Conservation (phyloP, 2,329 filamentous ascomycete species). For the Fusarium coicis region DNA sequence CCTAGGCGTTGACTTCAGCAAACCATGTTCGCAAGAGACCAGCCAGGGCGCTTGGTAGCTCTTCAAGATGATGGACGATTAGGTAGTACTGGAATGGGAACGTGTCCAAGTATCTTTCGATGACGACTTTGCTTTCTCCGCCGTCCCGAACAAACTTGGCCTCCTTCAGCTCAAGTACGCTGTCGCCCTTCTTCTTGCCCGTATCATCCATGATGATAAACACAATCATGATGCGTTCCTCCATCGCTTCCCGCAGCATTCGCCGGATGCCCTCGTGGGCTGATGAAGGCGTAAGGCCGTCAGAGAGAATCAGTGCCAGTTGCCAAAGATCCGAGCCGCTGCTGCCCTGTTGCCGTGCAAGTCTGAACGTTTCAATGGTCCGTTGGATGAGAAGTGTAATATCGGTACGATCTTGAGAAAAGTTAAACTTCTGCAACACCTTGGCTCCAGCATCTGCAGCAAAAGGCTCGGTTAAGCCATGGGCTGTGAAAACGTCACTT, state of each 20-base stretch:
- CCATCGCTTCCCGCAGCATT: constrained; percentile 86
- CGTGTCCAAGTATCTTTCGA: constrained; percentile 90
- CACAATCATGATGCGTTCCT: constrained; percentile 96
- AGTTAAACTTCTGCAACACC: constrained; percentile 85
- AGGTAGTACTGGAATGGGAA: constrained; percentile 99
- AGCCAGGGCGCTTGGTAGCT: constrained; percentile 88
- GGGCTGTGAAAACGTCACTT: constrained; percentile 82
- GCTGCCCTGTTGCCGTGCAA: constrained; percentile 72
- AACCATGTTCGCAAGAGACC: constrained; percentile 96
- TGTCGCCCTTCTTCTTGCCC: constrained; percentile 61
- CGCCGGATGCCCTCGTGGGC: constrained; percentile 86
- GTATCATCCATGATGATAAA: constrained; percentile 92
- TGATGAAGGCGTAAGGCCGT: constrained; percentile 85
- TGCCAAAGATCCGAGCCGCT: constrained; percentile 86
- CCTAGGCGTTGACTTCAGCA: constrained; percentile 69
- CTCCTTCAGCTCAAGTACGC: constrained; percentile 88
- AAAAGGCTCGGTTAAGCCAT: constrained; percentile 86
- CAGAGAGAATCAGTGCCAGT: constrained; percentile 89
- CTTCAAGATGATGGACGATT: constrained; percentile 90
- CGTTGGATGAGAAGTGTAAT: constrained; percentile 80
- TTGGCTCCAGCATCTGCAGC: constrained; percentile 79
- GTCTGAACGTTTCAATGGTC: constrained; percentile 83
- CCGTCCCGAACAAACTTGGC: constrained; percentile 81
- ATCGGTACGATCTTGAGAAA: constrained; percentile 87
- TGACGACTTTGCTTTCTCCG: constrained; percentile 75